Conservation (phyloP, 805 yeast species). For the Blastobotrys mokoenaii region DNA sequence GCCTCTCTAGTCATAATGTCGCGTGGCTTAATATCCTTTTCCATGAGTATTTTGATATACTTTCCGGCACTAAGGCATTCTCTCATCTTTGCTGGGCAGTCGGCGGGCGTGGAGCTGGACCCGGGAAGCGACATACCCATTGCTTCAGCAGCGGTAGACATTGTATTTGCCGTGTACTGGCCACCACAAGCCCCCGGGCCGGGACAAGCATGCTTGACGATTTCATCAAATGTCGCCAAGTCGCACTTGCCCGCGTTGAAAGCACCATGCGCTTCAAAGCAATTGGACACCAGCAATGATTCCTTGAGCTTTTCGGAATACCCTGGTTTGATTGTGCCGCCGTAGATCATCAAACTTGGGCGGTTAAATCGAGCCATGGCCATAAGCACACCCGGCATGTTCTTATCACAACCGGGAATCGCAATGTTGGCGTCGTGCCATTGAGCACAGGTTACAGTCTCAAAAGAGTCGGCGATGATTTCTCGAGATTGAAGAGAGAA, state of each 20-base stretch:
- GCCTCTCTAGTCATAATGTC: slow-evolving; percentile 86
- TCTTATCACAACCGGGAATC: slow-evolving; percentile 89
- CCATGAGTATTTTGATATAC: slow-evolving; percentile 71
- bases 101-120: slow-evolving; percentile 85
- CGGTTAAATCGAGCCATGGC: slow-evolving; percentile 88
- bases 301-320: slow-evolving; percentile 40
- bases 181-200: slow-evolving; percentile 99
- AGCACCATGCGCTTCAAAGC: slow-evolving; percentile 95
- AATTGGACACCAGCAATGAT: slow-evolving; percentile 79
- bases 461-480: slow-evolving; percentile 93
- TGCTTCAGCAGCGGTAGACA: slow-evolving; percentile 97
- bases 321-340: slow-evolving; percentile 89
- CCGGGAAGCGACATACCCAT: slow-evolving; percentile 89
- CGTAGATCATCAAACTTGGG: slow-evolving; percentile 81
- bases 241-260: slow-evolving; percentile 63
- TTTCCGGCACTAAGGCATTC: slow-evolving; percentile 79
- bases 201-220: slow-evolving; percentile 83
- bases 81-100: slow-evolving; percentile 60
- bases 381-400: slow-evolving; percentile 86
- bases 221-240: slow-evolving; percentile 68
- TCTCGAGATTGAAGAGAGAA: slow-evolving; percentile 92
- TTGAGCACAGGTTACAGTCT: slow-evolving; percentile 90
- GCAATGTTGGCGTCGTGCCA: slow-evolving; percentile 92
- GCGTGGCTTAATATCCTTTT: slow-evolving; percentile 67
- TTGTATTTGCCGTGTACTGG: slow-evolving; percentile 97